Evolutionary conservation across 1,284 basidiomycete genomes (phyloP), one percentile per base, ranked within the genome.

Genomic region (Ganoderma lucidum): DNA sequence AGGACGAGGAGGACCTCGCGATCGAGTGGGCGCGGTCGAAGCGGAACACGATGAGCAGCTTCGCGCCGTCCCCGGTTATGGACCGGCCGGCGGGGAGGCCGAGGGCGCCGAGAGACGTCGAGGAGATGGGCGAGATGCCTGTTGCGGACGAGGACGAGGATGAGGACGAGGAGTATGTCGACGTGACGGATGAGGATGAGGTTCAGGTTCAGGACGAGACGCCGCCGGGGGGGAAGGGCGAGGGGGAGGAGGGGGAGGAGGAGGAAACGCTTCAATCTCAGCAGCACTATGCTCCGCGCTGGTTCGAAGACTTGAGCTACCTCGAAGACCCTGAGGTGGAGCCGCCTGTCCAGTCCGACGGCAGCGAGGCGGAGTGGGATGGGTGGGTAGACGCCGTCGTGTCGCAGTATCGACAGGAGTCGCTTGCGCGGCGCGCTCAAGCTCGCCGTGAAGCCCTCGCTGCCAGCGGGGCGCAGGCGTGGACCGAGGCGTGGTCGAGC

Each of bases 331-430:
- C 70, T 35, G 75, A 77, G 17, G 74, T 75, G 2, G 81, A 79
- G 4, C 70, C 72, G 45, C 77, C 78, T 5, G 80, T 80, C 28
- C 81, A 79, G n/a, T 80, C 84, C 62, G 88, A 87, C 61, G 81
- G 77, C 37, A 83, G 86, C 71, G 88, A 89, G 73, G 79, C 82
- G n/a, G 88, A 90, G 71, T 90, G 88, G 88, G 83, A 87, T 6
- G 84, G 83, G 6, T 90, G 88, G 88, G 80, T 81, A 74, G 82
- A 81, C 10, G 88, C 88, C 75, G 72, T 89, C 39, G 61, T 71
- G 9, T 62, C 58, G 35, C 79, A 81, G 48, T 81, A 87, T 6
- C 86, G 86, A 41, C 66, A 67, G 12, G 72, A 71, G 17, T 63
- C 58, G 2, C 48, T 67, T 9, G 62, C 58, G 12, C 48, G 35